Evolutionary conservation across 2,329 filamentous ascomycete genomes (phyloP).

Genomic region (Fusarium chuoi): DNA sequence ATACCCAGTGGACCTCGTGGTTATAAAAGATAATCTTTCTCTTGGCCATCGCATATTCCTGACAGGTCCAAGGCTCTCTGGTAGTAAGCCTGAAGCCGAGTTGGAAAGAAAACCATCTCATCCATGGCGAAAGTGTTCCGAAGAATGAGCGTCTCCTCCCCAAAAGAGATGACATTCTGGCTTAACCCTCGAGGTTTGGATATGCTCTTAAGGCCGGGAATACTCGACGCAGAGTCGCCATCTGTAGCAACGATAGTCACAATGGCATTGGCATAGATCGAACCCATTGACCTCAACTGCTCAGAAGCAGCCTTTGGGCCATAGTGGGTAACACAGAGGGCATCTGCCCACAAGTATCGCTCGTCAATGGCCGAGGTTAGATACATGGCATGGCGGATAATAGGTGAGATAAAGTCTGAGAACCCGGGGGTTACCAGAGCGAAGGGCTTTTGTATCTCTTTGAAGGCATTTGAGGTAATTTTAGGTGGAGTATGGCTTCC

Average conservation of each 20-base stretch:
- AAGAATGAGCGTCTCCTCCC: background rate
- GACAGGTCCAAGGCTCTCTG: conserved; percentile 17
- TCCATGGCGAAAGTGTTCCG: accelerated
- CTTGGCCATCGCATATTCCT: background rate
- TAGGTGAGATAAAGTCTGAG: background rate
- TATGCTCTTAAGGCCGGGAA: background rate
- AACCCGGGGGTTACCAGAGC: background rate
- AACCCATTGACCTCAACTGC: conserved; percentile 5
- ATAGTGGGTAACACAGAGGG: background rate
- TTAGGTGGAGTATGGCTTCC: background rate
- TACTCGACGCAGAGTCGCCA: background rate
- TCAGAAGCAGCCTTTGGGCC: accelerated
- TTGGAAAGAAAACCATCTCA: background rate
- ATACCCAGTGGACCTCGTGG: conserved; percentile 7
- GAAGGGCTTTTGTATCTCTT: background rate
- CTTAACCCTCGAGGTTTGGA: background rate
- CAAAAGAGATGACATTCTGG: conserved; percentile 7
- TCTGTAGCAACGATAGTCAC: conserved; percentile 10
- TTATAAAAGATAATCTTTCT: background rate
- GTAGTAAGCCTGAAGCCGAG: background rate
- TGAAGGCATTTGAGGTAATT: background rate
- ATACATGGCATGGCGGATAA: background rate
- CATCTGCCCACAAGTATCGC: conserved; percentile 1
- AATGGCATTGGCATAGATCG: conserved; percentile 1
- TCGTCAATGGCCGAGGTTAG: background rate